These are phyloP conservation scores for Fusarium sarcochroum DNA, from an alignment of 2,329 filamentous ascomycete species.

Conservation along the genomic window DNA sequence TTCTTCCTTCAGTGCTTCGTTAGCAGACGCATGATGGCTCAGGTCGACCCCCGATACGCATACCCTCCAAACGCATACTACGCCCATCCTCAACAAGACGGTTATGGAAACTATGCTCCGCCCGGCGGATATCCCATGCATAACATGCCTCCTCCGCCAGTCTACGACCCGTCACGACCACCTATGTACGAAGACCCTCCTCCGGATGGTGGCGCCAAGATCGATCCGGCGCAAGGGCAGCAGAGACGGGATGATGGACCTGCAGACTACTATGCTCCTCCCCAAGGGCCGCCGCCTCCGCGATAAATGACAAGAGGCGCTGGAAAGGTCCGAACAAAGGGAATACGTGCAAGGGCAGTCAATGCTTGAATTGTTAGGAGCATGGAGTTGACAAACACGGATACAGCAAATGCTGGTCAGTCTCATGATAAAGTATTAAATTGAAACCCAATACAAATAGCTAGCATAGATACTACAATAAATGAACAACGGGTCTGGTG, in stretches of 20 bases:
- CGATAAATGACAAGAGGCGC: constrained; percentile 23
- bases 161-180: constrained; percentile 71
- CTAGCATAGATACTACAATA: constrained; percentile 34
- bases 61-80: constrained; percentile 58
- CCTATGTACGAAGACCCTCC: constrained; percentile 68
- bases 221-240: constrained; percentile 65
- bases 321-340: neutral
- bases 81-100: constrained; percentile 55
- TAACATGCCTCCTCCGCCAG: constrained; percentile 65
- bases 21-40: constrained; percentile 60
- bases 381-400: constrained; percentile 7
- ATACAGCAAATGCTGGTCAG: constrained; percentile 12
- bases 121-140: constrained; percentile 49
- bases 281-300: constrained; percentile 60
- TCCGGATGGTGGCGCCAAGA: constrained; percentile 65
- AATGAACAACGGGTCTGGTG: constrained; percentile 9
- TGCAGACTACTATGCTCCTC: constrained; percentile 57
- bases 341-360: neutral
- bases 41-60: constrained; percentile 65
- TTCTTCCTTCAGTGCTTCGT: constrained; percentile 64
- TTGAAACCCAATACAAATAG: constrained; percentile 26
- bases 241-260: constrained; percentile 30
- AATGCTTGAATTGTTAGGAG: constrained; percentile 11
- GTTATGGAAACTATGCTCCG: constrained; percentile 34
- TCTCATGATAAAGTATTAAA: constrained; percentile 24